Base-by-base conservation (phyloP, 2,329 filamentous ascomycete genomes). In the Monilinia polystroma region DNA sequence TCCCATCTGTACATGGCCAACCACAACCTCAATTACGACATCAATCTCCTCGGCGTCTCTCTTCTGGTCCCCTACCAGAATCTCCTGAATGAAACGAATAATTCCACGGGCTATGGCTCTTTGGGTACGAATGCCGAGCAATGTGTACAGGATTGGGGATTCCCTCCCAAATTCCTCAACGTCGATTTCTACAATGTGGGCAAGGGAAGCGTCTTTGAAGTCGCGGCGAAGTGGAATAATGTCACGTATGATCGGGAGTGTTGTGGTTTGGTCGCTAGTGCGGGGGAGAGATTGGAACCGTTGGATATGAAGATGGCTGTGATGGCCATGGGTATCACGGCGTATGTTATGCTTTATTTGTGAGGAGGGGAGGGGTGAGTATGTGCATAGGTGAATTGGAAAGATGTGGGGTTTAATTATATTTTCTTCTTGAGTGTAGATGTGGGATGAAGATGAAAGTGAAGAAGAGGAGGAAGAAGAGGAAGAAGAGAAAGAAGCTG, bases 21-120 rank as follows among this genome's bases (percentile, higher is more conserved):
- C 78, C 93, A 97, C 80, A 97, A 97, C 76, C 83, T 97, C 67
- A 97, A 97, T 77, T 84, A 89, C 68, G 84, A 93, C 71, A 85
- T 96, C 69, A 84, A 84, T 64, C 78, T 96, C 47, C 85, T 88
- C 2, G 86, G 86, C 41, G 76, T 84, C 20, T 80, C 83, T 26
- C 76, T 95, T 56, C 80, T 93, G 10, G 88, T 95, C 16, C 92
- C 92, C 0, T 90, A 91, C 67, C 86, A 87, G 0, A 85, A 87
- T 5, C 76, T 88, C 52, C 79, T 94, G 66, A 91, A 91, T 72
- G 79, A 84, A 68, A 94, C 91, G 23, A 96, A 96, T 75, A 86
- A 84, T 16, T 83, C 82, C 16, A 81, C 80, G 1, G 89, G 89
- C 20, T 81, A 77, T 64, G 90, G 90, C 43, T 90, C 87, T 74